Conservation (phyloP, 495 filamentous ascomycete species). For the Haplographium delicatum region DNA sequence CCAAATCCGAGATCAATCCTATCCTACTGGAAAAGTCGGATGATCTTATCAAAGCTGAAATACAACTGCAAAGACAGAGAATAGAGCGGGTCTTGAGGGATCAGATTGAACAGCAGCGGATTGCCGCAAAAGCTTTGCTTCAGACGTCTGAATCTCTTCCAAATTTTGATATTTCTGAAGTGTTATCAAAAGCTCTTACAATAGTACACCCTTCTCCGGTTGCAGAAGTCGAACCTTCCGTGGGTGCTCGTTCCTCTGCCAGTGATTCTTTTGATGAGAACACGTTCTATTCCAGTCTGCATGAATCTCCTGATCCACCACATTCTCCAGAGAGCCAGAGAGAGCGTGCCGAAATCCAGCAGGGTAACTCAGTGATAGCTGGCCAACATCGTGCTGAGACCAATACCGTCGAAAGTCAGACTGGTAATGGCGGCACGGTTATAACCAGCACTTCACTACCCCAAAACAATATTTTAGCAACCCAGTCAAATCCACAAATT, state of each 20-base stretch:
- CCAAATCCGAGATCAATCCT: slow-evolving; percentile 59
- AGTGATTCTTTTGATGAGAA: slow-evolving; percentile 87
- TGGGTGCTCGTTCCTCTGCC: slow-evolving; percentile 39
- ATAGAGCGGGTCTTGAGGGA: slow-evolving; percentile 73
- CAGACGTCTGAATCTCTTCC: slow-evolving; percentile 58
- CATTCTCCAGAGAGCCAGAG: slow-evolving; percentile 35
- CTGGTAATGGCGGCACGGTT: slow-evolving; percentile 13
- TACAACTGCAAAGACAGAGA: slow-evolving; percentile 71
- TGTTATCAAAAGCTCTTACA: slow-evolving; percentile 65
- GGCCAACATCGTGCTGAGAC: slow-evolving; percentile 11
- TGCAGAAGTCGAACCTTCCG: slow-evolving; percentile 51
- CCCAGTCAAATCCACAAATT: slow-evolving; percentile 4
- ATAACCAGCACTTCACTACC: slow-evolving; percentile 22
- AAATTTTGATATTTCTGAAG: slow-evolving; percentile 70
- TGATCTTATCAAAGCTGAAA: slow-evolving; percentile 74
- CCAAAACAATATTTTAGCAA: slow-evolving; percentile 18
- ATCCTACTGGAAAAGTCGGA: slow-evolving; percentile 82
- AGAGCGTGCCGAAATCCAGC: slow-evolving; percentile 39
- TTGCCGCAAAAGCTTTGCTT: slow-evolving; percentile 43
- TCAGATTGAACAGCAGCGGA: slow-evolving; percentile 63
- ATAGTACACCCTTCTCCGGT: slow-evolving; percentile 54
- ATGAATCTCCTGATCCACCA: slow-evolving; percentile 43
- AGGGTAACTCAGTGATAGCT: slow-evolving; percentile 28
- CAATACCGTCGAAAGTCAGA: slow-evolving; percentile 6
- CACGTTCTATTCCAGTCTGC: slow-evolving; percentile 89